A percentile compares a stretch with the other conserved stretches of the same genome.
phyloP scores from a whole-genome alignment of 1,139 yeast genomes.

The Lodderomyces elongisporus region DNA sequence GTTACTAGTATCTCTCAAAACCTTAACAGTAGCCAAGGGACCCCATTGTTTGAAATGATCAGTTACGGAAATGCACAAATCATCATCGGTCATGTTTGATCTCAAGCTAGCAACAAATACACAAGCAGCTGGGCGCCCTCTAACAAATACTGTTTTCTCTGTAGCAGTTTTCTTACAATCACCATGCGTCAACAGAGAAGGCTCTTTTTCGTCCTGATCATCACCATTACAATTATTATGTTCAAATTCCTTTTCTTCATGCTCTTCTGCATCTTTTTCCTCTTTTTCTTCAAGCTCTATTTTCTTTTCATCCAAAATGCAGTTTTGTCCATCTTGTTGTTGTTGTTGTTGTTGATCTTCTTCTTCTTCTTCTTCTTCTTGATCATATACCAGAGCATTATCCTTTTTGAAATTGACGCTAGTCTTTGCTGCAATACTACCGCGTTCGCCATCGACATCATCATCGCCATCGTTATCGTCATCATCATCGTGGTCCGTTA shows the following conservation, averaged over 20 bases:
- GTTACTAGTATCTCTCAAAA: slow-evolving; percentile 72
- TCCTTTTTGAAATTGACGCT: slow-evolving; percentile 2
- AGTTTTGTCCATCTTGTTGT: too few relatives aligned
- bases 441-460: not conserved
- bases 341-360: too few relatives aligned
- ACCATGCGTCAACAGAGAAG: too few relatives aligned
- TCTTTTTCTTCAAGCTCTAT: too few relatives aligned
- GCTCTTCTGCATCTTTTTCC: not conserved
- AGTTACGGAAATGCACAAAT: slow-evolving; percentile 62
- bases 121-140: slow-evolving; percentile 71
- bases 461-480: too few relatives aligned
- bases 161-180: too few relatives aligned
- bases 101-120: slow-evolving; percentile 83
- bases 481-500: too few relatives aligned
- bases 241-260: not conserved
- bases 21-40: slow-evolving; percentile 67
- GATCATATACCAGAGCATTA: not conserved
- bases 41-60: slow-evolving; percentile 68
- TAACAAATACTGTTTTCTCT: slow-evolving; percentile 7
- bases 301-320: too few relatives aligned
- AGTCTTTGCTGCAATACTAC: not conserved
- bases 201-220: not conserved
- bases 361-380: not conserved
- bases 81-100: slow-evolving; percentile 61
- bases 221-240: not conserved